Percentiles rank a stretch among this genome's conserved stretches.
These are phyloP conservation scores for Rhodotorula sp. DNA, from an alignment of 1,284 basidiomycete genomes.

Conservation along the genomic window DNA sequence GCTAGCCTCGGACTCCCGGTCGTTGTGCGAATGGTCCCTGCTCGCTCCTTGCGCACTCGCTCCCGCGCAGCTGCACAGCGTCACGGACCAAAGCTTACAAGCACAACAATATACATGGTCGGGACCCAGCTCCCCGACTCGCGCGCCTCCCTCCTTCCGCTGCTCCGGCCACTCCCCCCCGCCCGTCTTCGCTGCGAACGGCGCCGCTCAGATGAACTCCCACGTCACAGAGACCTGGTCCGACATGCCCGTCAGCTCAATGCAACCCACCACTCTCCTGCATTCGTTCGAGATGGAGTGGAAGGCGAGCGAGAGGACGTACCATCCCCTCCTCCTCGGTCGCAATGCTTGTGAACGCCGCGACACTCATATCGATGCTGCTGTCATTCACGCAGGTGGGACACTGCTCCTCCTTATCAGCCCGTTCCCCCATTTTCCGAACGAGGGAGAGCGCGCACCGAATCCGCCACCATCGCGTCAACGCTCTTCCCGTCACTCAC, in stretches of 20 bases:
- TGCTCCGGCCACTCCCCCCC: no score
- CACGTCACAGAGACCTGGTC: background rate
- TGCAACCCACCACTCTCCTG: no score
- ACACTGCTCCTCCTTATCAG: background rate
- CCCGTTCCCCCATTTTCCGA: no score
- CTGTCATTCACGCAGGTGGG: background rate
- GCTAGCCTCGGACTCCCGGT: no score
- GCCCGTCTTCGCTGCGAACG: no score
- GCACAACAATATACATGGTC: no score
- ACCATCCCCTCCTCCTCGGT: slow-evolving; percentile 1
- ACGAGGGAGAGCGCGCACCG: slow-evolving; percentile 29
- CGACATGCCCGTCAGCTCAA: background rate
- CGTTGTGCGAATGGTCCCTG: no score
- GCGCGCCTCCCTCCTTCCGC: no score
- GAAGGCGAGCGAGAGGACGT: background rate
- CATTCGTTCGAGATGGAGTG: background rate
- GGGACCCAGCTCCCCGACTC: no score
- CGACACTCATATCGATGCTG: background rate
- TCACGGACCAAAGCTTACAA: no score
- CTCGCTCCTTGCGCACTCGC: no score
- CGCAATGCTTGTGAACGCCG: background rate
- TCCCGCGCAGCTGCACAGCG: no score
- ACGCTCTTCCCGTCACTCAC: slow-evolving; percentile 59
- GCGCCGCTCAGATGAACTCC: background rate
- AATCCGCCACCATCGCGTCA: slow-evolving; percentile 70